phyloP scores from a whole-genome alignment of 2,329 filamentous ascomycete genomes.

The Bipolaris zeicola region DNA sequence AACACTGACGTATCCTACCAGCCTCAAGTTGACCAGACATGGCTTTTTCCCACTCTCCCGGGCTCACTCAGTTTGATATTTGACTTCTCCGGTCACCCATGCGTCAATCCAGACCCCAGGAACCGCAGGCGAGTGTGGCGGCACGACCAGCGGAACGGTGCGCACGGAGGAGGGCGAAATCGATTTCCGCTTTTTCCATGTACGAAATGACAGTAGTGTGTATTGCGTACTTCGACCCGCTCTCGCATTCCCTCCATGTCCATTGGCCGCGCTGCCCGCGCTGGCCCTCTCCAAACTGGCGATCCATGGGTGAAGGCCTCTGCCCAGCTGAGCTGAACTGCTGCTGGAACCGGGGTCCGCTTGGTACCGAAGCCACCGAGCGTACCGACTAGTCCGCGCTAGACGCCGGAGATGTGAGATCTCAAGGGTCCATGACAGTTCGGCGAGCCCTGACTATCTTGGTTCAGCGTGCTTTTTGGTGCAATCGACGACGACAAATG shows the following conservation, averaged over 20 bases:
- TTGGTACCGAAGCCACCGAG: neutral
- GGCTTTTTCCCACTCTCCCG: neutral
- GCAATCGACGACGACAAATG: neutral
- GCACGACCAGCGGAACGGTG: neutral
- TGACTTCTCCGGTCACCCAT: neutral
- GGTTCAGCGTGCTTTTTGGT: neutral
- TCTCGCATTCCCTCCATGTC: neutral
- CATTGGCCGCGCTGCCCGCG: neutral
- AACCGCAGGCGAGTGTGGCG: neutral
- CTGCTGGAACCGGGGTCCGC: neutral
- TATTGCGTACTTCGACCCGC: neutral
- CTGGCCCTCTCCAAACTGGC: neutral
- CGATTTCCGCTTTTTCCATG: neutral
- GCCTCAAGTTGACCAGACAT: neutral
- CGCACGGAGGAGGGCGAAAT: neutral
- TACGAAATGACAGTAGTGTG: neutral
- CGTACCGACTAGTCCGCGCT: neutral
- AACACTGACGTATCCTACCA: neutral
- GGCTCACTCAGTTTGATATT: neutral
- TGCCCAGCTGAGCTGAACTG: neutral
- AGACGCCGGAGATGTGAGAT: neutral
- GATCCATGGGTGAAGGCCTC: neutral
- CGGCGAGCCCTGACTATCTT: neutral
- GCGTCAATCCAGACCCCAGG: neutral
- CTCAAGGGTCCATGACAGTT: conserved; percentile 3